These are phyloP conservation scores for Tetrahymena thermophila DNA, from an alignment of 73 alveolate genomes.

Conservation along the genomic window DNA sequence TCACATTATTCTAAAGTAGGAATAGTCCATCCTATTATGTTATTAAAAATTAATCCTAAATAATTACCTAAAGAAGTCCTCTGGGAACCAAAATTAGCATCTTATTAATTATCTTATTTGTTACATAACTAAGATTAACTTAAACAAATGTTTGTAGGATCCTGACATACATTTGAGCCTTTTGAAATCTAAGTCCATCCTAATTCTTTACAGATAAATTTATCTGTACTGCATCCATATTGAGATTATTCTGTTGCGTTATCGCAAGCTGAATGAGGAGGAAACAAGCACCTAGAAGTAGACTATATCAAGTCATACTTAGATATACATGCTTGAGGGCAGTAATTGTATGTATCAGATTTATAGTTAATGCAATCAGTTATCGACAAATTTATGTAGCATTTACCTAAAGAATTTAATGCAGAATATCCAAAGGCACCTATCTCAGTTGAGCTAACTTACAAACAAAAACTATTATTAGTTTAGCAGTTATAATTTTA, in stretches of 20 bases:
- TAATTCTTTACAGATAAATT: neutral
- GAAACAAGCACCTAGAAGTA: neutral
- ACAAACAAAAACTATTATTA: neutral
- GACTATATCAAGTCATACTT: neutral
- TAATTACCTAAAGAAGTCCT: neutral
- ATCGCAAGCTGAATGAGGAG: neutral
- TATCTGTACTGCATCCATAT: neutral
- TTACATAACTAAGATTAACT: neutral
- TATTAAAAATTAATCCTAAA: neutral
- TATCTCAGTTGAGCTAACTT: no score
- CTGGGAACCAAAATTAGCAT: neutral
- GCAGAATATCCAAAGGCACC: neutral
- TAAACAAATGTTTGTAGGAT: neutral
- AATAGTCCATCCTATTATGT: neutral
- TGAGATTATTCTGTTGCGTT: neutral
- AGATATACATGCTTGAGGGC: neutral
- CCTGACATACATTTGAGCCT: neutral
- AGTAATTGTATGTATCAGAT: neutral
- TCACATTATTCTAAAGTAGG: neutral
- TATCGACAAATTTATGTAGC: neutral
- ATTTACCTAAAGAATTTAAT: neutral
- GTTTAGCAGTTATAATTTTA: neutral
- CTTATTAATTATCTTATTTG: neutral
- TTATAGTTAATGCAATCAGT: neutral
- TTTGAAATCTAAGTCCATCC: neutral